Base-by-base conservation (phyloP, 1,284 basidiomycete genomes). In the Papiliotrema terrestris region DNA sequence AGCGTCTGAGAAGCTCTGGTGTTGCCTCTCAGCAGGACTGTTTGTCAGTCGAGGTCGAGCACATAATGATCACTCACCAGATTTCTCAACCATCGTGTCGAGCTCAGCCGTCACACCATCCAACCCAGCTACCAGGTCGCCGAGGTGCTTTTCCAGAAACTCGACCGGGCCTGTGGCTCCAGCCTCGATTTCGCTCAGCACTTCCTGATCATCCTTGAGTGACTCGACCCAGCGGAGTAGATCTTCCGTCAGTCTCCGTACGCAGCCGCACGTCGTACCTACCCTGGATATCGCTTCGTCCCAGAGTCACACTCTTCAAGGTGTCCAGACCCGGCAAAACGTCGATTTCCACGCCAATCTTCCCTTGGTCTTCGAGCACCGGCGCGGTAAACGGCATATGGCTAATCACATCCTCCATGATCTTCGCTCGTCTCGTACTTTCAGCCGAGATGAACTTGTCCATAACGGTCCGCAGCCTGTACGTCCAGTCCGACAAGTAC, bases 391-490 rank as follows among this genome's bases (percentile, higher is more conserved):
- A 93, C 0, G 90, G 91, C 3, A 93, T 78, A 63, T 89, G 86
- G 0, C 86, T 86, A 61, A 88, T 83, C 13, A 89, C 81, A 63
- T 91, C 89, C 15, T 86, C 82, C 35, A 86, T 82, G 65, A 91
- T 89, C 20, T 86, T 80, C 67, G 89, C 85, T 1, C 90, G 82
- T 23, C 88, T 83, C 66, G 87, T 88, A 51, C 81, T 80, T 72
- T 94, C 91, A 45, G 79, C 83, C 2, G 84, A 80, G 3, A 87
- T 87, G 54, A 45, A 66, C 65, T 86, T 89, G 1, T 87, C 86
- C 84, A 93, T 86, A 2, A 90, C 83, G 67, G 91, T 87, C 2
- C 88, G 78, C 53, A 93, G 85, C 42, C 83, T 84, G 59, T 88
- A 84, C 0, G 88, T 84, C 53, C 89, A 81, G 59, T 87, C 86